A percentile compares a stretch with the other conserved stretches of the same genome.
These are phyloP conservation scores for Bimuria novae-zelandiae DNA, from an alignment of 2,329 filamentous ascomycete species.

Conservation along the genomic window DNA sequence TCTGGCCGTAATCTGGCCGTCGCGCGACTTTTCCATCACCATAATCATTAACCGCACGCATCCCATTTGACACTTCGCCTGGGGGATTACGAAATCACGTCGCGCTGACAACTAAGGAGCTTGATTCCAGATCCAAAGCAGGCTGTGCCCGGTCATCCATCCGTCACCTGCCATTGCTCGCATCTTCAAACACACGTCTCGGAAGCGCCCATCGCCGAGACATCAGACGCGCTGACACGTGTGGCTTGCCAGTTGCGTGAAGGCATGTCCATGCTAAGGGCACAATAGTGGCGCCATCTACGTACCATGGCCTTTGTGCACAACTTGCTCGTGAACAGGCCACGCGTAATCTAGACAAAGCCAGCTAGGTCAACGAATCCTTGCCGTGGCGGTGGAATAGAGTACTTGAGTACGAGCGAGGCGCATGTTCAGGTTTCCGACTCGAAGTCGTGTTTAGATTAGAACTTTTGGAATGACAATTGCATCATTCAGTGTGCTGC, in stretches of 20 bases:
- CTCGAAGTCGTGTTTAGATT: no score
- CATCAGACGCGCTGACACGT: slow-evolving; percentile 1
- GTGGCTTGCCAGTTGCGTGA: no score
- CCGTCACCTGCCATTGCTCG: background rate
- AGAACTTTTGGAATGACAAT: no score
- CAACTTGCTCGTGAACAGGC: background rate
- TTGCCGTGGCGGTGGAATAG: background rate
- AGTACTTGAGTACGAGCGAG: no score
- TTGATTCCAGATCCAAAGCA: background rate
- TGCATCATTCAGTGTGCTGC: no score
- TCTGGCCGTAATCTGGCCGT: background rate
- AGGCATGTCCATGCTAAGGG: background rate
- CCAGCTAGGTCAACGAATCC: no score
- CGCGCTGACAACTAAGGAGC: background rate
- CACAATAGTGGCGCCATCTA: background rate
- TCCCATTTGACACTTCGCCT: slow-evolving; percentile 1
- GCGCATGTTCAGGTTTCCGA: no score
- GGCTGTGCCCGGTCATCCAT: background rate
- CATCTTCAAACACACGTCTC: slow-evolving; percentile 5
- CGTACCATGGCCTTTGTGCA: background rate
- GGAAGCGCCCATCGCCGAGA: slow-evolving; percentile 2
- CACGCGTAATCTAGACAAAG: background rate
- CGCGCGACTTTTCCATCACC: background rate
- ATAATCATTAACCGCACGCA: background rate
- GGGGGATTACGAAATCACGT: background rate